Conservation (phyloP, 2,329 filamentous ascomycete genomes). For the Microcyclospora pomicola region DNA sequence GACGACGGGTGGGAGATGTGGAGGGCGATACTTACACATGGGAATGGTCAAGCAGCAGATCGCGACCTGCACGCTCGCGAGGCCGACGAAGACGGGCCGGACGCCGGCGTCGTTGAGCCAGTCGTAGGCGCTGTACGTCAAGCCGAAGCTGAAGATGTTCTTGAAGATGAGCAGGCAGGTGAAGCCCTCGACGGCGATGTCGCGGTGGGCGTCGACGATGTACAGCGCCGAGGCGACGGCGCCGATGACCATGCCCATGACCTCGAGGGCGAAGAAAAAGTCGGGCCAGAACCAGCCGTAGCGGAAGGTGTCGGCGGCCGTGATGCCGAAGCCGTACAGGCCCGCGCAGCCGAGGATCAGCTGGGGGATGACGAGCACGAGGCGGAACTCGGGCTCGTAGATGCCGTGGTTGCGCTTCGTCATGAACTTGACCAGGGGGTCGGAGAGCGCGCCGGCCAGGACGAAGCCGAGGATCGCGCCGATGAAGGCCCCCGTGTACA, state of each 20-base stretch:
- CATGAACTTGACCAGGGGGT: conserved; percentile 56
- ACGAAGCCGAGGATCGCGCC: conserved; percentile 67
- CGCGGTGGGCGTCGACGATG: conserved; percentile 81
- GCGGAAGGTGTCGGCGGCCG: conserved; percentile 43
- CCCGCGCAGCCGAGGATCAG: conserved; percentile 64
- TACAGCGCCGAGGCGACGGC: conserved; percentile 77
- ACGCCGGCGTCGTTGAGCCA: conserved; percentile 57
- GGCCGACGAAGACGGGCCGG: conserved; percentile 53
- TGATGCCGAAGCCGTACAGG: conserved; percentile 72
- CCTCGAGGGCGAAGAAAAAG: conserved; percentile 70
- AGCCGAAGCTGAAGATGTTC: conserved; percentile 77
- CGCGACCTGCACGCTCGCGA: conserved; percentile 63
- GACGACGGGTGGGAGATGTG: background rate
- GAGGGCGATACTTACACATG: conserved; percentile 52
- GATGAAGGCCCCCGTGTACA: conserved; percentile 74
- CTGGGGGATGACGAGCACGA: conserved; percentile 71
- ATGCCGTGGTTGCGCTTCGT: conserved; percentile 63
- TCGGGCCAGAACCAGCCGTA: conserved; percentile 64
- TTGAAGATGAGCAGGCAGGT: conserved; percentile 88
- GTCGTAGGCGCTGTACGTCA: conserved; percentile 72
- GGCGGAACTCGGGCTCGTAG: conserved; percentile 84
- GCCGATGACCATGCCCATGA: conserved; percentile 83
- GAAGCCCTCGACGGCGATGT: conserved; percentile 75
- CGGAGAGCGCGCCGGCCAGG: conserved; percentile 59
- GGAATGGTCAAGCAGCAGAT: conserved; percentile 64